phyloP scores from a whole-genome alignment of 805 yeast species.

The Starmerella potacharoeniae region DNA sequence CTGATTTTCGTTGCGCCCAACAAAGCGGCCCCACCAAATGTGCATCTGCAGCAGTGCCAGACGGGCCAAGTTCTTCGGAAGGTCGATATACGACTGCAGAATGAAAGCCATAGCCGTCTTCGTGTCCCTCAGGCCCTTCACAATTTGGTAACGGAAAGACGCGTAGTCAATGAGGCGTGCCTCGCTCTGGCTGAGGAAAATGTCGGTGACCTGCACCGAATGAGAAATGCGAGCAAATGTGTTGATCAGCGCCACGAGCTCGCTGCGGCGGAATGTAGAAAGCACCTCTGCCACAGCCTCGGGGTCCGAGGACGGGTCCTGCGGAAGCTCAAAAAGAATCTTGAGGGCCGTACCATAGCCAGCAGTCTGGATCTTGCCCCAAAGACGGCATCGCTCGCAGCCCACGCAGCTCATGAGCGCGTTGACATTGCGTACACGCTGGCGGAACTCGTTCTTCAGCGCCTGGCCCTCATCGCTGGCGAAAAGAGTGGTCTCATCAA shows the following conservation, averaged over 20 bases:
- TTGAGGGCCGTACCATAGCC: slow-evolving; percentile 97
- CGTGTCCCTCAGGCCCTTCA: slow-evolving; percentile 42
- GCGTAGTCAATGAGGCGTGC: slow-evolving; percentile 14
- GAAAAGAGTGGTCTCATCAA: slow-evolving; percentile 43
- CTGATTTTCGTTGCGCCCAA: slow-evolving; percentile 36
- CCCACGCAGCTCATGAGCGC: slow-evolving; percentile 97
- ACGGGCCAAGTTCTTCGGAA: slow-evolving; percentile 55
- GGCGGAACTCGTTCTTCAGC: slow-evolving; percentile 75
- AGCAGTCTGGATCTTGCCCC: slow-evolving; percentile 96
- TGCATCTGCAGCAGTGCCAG: slow-evolving; percentile 39
- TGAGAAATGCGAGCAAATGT: slow-evolving; percentile 87
- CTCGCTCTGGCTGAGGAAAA: slow-evolving; percentile 36
- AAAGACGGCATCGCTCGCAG: slow-evolving; percentile 91
- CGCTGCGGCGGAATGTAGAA: slow-evolving; percentile 59
- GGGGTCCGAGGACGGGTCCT: slow-evolving; percentile 36
- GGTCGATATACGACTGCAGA: slow-evolving; percentile 48
- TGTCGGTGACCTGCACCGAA: slow-evolving; percentile 61
- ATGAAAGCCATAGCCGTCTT: slow-evolving; percentile 54
- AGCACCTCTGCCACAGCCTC: slow-evolving; percentile 38
- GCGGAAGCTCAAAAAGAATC: slow-evolving; percentile 66
- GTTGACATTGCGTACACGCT: slow-evolving; percentile 78
- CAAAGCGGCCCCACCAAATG: slow-evolving; percentile 60
- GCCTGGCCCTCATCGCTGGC: slow-evolving; percentile 30
- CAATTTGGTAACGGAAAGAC: slow-evolving; percentile 35
- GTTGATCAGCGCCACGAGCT: slow-evolving; percentile 79